Evolutionary conservation across 176 grass and related monocot species (phyloP).

Genomic region (Thalia dealbata): DNA sequence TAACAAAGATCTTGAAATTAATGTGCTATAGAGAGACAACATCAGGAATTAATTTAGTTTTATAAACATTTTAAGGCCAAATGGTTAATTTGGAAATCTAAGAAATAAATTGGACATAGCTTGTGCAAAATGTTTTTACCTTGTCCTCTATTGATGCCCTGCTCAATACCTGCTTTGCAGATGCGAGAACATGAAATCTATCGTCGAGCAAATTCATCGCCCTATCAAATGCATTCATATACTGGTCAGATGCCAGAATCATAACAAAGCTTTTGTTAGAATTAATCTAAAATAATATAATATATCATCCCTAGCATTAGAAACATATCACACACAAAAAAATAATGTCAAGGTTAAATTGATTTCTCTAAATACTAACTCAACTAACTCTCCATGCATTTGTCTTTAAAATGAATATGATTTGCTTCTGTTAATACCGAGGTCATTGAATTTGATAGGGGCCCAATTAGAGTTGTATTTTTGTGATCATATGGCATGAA

Average conservation of each 20-base stretch:
- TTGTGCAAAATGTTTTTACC: slow-evolving; percentile 46
- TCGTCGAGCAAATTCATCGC: slow-evolving; percentile 87
- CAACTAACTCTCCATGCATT: slow-evolving; percentile 86
- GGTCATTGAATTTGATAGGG: slow-evolving; percentile 54
- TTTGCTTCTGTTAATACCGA: slow-evolving; percentile 76
- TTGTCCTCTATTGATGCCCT: slow-evolving; percentile 67
- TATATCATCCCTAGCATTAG: neutral
- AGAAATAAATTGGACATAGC: neutral
- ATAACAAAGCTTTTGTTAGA: neutral
- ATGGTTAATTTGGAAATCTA: neutral
- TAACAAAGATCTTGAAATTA: neutral
- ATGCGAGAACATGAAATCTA: slow-evolving; percentile 63
- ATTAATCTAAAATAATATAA: neutral
- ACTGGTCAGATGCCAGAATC: slow-evolving; percentile 40
- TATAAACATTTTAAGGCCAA: neutral
- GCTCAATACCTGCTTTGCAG: slow-evolving; percentile 80
- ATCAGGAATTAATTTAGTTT: neutral
- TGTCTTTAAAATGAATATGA: slow-evolving; percentile 67
- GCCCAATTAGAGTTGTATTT: slow-evolving; percentile 68
- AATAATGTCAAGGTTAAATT: neutral
- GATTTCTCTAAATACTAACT: slow-evolving; percentile 38
- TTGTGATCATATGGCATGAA: slow-evolving; percentile 99
- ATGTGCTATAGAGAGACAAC: neutral
- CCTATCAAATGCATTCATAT: slow-evolving; percentile 88
- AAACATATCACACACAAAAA: neutral